Evolutionary conservation across 305 asterid genomes (phyloP).

Genomic region (Striga hermonthica): DNA sequence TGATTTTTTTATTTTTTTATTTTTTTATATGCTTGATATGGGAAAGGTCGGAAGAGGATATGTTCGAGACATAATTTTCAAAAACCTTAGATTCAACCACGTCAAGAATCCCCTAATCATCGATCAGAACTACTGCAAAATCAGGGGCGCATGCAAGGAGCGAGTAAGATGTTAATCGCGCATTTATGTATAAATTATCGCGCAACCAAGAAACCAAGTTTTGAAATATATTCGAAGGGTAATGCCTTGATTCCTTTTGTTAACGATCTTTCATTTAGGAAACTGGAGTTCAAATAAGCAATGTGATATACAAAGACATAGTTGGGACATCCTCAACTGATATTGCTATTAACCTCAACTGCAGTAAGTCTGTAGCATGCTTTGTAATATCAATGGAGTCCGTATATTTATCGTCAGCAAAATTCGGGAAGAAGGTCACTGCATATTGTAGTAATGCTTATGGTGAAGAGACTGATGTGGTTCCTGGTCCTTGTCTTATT

Average conservation of each 20-base stretch:
- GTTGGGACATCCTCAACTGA: conserved; percentile 48
- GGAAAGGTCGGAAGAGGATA: conserved; percentile 58
- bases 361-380: conserved; percentile 55
- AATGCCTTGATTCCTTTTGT: too few relatives aligned
- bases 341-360: conserved; percentile 52
- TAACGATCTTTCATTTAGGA: conserved; percentile 28
- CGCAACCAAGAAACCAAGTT: not conserved
- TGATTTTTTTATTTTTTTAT: not conserved
- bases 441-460: conserved; percentile 49
- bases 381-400: conserved; percentile 38
- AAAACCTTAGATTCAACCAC: conserved; percentile 38
- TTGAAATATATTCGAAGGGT: not conserved
- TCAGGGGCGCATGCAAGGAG: conserved; percentile 40
- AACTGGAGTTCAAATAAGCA: conserved; percentile 57
- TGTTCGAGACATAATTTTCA: conserved; percentile 40
- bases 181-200: not conserved
- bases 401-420: conserved; percentile 32
- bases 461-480: conserved; percentile 37
- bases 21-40: not conserved
- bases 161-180: conserved; percentile 33
- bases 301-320: conserved; percentile 35
- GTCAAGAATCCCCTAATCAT: conserved; percentile 63
- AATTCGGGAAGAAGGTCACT: conserved; percentile 29
- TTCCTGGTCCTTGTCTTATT: conserved; percentile 44
- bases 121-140: conserved; percentile 57